phyloP scores from a whole-genome alignment of 331 rosid species.

The Prunus yedoensis region DNA sequence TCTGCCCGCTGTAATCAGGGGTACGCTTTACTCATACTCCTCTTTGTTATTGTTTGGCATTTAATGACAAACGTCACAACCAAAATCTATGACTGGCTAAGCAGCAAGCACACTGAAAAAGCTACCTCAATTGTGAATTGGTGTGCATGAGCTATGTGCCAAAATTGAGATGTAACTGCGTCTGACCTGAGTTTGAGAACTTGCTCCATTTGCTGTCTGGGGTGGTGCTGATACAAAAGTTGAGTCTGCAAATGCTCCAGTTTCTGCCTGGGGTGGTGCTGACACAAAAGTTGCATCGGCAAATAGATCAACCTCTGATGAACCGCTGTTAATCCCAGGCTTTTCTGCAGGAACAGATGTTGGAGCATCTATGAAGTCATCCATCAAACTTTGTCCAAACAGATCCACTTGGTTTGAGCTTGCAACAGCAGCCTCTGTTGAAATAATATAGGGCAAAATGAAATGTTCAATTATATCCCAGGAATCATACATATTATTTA shows the following conservation, averaged over 20 bases:
- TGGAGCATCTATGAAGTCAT: conserved; percentile 90
- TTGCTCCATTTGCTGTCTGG: conserved; percentile 47
- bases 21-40: neutral
- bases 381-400: conserved; percentile 77
- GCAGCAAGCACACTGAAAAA: neutral
- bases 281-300: conserved; percentile 90
- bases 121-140: conserved; percentile 7
- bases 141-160: neutral
- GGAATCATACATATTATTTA: neutral
- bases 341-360: conserved; percentile 61
- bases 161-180: neutral
- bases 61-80: neutral
- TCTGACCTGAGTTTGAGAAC: conserved; percentile 64
- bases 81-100: neutral
- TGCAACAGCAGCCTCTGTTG: conserved; percentile 67
- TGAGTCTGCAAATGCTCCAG: conserved; percentile 67
- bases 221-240: conserved; percentile 62
- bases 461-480: conserved; percentile 1
- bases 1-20: neutral
- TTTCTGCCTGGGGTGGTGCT: conserved; percentile 54
- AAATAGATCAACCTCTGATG: conserved; percentile 84
- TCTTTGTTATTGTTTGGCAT: neutral
- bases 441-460: conserved; percentile 23
- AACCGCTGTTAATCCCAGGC: conserved; percentile 34
- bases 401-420: conserved; percentile 73